phyloP scores from a whole-genome alignment of 805 yeast species.

The Tetrapisispora arboricola region DNA sequence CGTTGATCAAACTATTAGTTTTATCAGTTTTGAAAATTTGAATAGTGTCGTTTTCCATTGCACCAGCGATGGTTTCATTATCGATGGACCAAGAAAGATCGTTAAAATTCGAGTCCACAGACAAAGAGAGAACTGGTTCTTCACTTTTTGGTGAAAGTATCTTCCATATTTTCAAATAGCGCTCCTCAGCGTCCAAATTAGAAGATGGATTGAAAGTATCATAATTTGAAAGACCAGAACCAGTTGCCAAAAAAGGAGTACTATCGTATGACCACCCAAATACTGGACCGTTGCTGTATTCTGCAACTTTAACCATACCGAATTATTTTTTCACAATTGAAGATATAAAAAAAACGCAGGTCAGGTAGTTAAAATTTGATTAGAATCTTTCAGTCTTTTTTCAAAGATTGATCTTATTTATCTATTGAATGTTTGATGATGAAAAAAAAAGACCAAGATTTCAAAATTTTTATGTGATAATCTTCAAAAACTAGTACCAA shows the following conservation, averaged over 20 bases:
- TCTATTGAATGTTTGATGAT: too few species aligned
- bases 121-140: slow-evolving; percentile 34
- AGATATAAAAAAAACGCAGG: not conserved
- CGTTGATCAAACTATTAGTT: slow-evolving; percentile 33
- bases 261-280: slow-evolving; percentile 86
- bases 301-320: slow-evolving; percentile 79
- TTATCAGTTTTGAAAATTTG: slow-evolving; percentile 57
- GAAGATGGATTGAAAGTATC: not conserved
- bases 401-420: too few species aligned
- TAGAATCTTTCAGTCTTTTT: too few species aligned
- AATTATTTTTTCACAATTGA: too few species aligned
- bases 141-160: slow-evolving; percentile 35
- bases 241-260: slow-evolving; percentile 73
- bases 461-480: too few species aligned
- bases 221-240: slow-evolving; percentile 41
- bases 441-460: too few species aligned
- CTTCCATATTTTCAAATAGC: slow-evolving; percentile 73
- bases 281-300: slow-evolving; percentile 74
- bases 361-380: too few species aligned
- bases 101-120: slow-evolving; percentile 54
- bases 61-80: slow-evolving; percentile 70
- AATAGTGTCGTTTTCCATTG: slow-evolving; percentile 70
- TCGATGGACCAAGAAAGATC: slow-evolving; percentile 75
- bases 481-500: too few species aligned
- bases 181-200: slow-evolving; percentile 20